A percentile compares a stretch with the other conserved stretches of the same genome.
phyloP scores from a whole-genome alignment of 75 land plant genomes.

The Selaginella moellendorffii region DNA sequence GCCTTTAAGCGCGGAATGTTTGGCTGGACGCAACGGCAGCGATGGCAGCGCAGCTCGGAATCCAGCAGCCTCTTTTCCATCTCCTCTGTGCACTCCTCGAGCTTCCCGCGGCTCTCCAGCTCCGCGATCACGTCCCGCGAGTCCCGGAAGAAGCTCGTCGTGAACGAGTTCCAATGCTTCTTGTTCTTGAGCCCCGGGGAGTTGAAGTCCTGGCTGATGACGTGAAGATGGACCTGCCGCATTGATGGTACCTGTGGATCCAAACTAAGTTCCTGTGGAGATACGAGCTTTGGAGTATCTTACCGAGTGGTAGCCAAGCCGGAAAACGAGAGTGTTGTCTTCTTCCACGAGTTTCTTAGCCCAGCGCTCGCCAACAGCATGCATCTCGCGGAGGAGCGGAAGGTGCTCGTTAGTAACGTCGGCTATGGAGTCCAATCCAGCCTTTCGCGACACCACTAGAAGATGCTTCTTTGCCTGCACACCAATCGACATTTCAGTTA shows the following conservation, averaged over 20 bases:
- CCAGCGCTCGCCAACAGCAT: constrained; percentile 53
- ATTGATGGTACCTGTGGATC: constrained; percentile 82
- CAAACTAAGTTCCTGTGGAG: neutral
- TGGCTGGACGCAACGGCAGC: constrained; percentile 82
- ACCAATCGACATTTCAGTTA: constrained; percentile 5
- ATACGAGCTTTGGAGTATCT: neutral
- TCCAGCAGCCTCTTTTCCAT: constrained; percentile 26
- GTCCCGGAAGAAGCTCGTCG: constrained; percentile 61
- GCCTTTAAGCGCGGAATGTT: constrained; percentile 63
- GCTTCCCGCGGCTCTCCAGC: constrained; percentile 36
- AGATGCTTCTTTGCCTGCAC: constrained; percentile 63
- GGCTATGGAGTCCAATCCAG: constrained; percentile 53
- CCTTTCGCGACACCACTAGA: constrained; percentile 43
- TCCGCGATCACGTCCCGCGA: constrained; percentile 68
- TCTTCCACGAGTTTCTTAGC: constrained; percentile 35
- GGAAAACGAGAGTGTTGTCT: constrained; percentile 51
- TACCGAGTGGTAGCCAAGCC: constrained; percentile 91
- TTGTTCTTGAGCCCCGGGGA: constrained; percentile 67
- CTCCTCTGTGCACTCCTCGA: constrained; percentile 26
- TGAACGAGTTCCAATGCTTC: constrained; percentile 97
- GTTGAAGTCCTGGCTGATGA: constrained; percentile 89
- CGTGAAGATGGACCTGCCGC: constrained; percentile 88
- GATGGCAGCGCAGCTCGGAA: constrained; percentile 73
- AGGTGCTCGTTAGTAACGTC: constrained; percentile 56
- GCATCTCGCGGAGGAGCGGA: constrained; percentile 40